Evolutionary conservation across 2,329 filamentous ascomycete species (phyloP), one percentile per base, ranked within the genome.

Genomic region (Colletotrichum coccodes): DNA sequence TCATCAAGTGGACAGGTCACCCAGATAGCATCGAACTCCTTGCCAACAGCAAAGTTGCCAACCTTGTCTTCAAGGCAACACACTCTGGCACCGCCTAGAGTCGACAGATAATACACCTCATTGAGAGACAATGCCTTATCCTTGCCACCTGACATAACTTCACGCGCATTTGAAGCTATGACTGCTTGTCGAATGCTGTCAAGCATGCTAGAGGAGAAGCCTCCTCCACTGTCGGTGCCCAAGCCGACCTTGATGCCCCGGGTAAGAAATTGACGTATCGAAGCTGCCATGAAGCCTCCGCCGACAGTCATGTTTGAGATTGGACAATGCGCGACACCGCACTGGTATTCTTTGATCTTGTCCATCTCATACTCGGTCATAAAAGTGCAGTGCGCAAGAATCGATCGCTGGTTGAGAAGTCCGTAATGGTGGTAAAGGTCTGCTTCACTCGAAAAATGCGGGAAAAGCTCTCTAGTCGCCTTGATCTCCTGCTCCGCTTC

Each of bases 301-400:
- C 87, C 86, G 0, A 88, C 83, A 0, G 87, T 90, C 79, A 90
- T 91, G 75, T 91, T 92, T 11, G 89, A 83, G 1, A 89, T 84
- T 0, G 90, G 90, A 66, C 90, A 92, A 73, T 92, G 90, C 0
- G 89, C 88, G 1, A 92, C 81, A n/a, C 89, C 89, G 71, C 89
- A 91, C 0, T 78, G 77, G 9, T 88, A 78, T 8, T 79, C 75
- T 16, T 76, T 72, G 2, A 92, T 72, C 6, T 80, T 79, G 1
- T 76, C 71, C 53, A 87, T 83, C 75, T 92, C 90, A 34, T 86
- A 81, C 3, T 87, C 84, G 6, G 80, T 84, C 78, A 91, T 86
- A 74, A 88, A 85, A 64, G 88, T 91, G 78, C 90, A 91, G 74
- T 92, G 91, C 0, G 90, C 91, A 0, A 92, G 84, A 64, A 92